phyloP scores from a whole-genome alignment of 2,329 filamentous ascomycete genomes.

The Aspergillus sp. region DNA sequence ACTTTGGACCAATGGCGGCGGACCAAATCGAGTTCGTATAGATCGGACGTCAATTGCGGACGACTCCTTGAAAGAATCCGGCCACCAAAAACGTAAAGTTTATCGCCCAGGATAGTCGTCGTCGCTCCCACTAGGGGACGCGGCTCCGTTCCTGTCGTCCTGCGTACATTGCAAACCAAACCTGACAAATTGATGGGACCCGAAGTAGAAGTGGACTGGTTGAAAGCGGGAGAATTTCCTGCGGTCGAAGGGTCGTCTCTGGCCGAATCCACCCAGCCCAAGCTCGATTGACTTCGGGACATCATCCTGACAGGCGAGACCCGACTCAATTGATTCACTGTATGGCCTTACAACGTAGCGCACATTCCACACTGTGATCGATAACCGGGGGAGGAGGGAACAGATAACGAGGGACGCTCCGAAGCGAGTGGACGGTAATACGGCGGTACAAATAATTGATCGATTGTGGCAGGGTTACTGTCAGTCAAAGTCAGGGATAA shows the following conservation, averaged over 20 bases:
- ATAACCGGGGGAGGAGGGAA: neutral
- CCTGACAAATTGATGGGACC: slow-evolving; percentile 58
- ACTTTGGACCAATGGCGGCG: slow-evolving; percentile 88
- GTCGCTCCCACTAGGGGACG: slow-evolving; percentile 89
- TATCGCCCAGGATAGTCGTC: slow-evolving; percentile 90
- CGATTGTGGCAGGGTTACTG: neutral
- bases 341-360: neutral
- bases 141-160: slow-evolving; percentile 86
- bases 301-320: slow-evolving; percentile 22
- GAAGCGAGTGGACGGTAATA: neutral
- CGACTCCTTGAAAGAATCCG: slow-evolving; percentile 76
- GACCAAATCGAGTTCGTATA: slow-evolving; percentile 91
- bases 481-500: neutral
- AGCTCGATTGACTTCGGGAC: slow-evolving; percentile 34
- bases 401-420: neutral
- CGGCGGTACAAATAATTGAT: neutral
- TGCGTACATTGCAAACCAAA: slow-evolving; percentile 61
- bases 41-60: slow-evolving; percentile 76
- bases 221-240: slow-evolving; percentile 24
- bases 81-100: slow-evolving; percentile 93
- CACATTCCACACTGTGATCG: neutral
- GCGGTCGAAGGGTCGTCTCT: slow-evolving; percentile 25
- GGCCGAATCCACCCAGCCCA: slow-evolving; percentile 27
- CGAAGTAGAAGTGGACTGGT: slow-evolving; percentile 22
- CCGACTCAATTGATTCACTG: neutral